phyloP scores from a whole-genome alignment of 495 filamentous ascomycete genomes.

The Penicillium bovifimosum region DNA sequence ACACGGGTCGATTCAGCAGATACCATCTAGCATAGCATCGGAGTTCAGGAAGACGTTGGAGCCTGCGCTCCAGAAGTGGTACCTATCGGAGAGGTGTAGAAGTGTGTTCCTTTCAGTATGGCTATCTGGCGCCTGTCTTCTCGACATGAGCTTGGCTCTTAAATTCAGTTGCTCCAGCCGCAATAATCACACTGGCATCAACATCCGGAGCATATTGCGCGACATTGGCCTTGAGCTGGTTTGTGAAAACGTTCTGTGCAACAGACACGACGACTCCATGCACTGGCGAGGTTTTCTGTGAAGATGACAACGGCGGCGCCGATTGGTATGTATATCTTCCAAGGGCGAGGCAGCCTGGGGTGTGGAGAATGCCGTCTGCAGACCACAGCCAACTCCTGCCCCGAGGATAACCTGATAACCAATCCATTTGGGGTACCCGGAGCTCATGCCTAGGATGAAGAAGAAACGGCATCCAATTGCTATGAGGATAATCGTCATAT shows the following conservation, averaged over 20 bases:
- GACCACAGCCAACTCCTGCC: conserved; percentile 28
- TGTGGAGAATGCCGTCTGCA: conserved; percentile 24
- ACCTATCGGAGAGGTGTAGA: too few relatives aligned
- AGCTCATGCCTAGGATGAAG: conserved; percentile 11
- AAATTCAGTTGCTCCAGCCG: not conserved
- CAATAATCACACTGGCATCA: not conserved
- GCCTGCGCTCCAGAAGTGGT: too few relatives aligned
- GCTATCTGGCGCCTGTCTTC: too few relatives aligned
- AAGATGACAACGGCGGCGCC: not conserved
- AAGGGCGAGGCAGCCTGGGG: conserved; percentile 34
- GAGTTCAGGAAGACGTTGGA: too few relatives aligned
- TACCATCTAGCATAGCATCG: too few relatives aligned
- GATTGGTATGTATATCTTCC: conserved; percentile 11
- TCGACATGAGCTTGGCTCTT: too few relatives aligned
- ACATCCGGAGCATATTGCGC: not conserved
- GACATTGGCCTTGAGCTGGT: not conserved
- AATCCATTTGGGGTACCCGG: conserved; percentile 14
- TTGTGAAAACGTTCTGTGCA: not conserved
- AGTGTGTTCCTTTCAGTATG: too few relatives aligned
- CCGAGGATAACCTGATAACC: conserved; percentile 25
- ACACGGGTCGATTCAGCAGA: too few relatives aligned
- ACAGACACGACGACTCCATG: not conserved
- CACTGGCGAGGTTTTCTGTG: not conserved
- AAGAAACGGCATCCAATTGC: conserved; percentile 26
- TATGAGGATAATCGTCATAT: conserved; percentile 17